A percentile compares a stretch with the other conserved stretches of the same genome.
phyloP scores from a whole-genome alignment of 345 rosid genomes.

The Garcia nutans region DNA sequence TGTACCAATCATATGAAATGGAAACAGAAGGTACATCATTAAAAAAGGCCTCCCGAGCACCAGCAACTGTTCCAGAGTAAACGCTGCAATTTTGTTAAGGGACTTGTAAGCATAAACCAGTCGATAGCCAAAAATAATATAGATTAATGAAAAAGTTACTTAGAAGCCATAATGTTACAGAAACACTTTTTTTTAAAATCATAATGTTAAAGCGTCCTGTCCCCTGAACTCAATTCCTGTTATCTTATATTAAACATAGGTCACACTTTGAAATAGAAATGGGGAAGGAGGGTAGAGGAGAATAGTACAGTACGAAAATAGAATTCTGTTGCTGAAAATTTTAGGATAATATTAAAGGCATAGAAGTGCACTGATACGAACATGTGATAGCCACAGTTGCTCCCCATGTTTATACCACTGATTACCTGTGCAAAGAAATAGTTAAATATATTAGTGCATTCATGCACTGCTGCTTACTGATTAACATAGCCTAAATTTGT shows the following conservation, averaged over 20 bases:
- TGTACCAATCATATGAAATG: conserved; percentile 78
- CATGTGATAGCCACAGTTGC: conserved; percentile 90
- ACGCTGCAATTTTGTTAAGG: conserved; percentile 44
- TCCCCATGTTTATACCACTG: conserved; percentile 94
- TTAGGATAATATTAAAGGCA: neutral
- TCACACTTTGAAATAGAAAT: neutral
- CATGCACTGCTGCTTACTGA: neutral
- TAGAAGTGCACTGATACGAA: conserved; percentile 34
- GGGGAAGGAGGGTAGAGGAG: neutral
- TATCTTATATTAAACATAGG: neutral
- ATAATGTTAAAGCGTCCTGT: neutral
- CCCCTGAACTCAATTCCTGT: neutral
- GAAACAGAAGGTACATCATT: conserved; percentile 72
- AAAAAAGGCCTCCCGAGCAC: conserved; percentile 93
- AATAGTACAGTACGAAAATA: neutral
- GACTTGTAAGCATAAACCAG: neutral
- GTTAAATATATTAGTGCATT: conserved; percentile 22
- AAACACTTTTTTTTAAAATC: neutral
- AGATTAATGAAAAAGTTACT: neutral
- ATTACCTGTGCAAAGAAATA: conserved; percentile 54
- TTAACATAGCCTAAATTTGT: neutral
- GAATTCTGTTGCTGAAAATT: neutral
- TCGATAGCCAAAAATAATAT: neutral
- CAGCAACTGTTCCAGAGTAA: conserved; percentile 96
- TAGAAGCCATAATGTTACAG: neutral